Percentiles rank a stretch among this genome's conserved stretches.
Evolutionary conservation across 768 basidiomycete species (phyloP).

Genomic region (Pulveroboletus sp.): DNA sequence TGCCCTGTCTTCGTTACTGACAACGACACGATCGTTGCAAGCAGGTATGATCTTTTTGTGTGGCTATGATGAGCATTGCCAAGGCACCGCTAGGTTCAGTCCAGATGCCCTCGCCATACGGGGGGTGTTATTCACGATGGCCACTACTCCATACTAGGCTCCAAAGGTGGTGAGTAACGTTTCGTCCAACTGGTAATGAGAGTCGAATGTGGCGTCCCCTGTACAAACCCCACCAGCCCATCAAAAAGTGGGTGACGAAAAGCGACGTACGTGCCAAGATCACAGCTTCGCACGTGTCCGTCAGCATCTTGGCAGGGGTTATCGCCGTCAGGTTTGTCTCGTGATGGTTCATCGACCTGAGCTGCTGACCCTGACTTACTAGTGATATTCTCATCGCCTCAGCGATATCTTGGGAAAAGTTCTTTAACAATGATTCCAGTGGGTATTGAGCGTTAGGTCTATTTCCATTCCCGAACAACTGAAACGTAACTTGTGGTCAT

Average conservation of each 20-base stretch:
- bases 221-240: constrained; percentile 5
- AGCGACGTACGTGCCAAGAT: constrained; percentile 19
- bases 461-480: background rate
- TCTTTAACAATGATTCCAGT: constrained; percentile 57
- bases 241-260: constrained; percentile 19
- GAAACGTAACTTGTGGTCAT: constrained; percentile 29
- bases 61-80: constrained; percentile 1
- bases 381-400: constrained; percentile 43
- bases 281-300: constrained; percentile 14
- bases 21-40: constrained; percentile 13
- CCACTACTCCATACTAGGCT: constrained; percentile 21
- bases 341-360: background rate
- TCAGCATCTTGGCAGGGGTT: constrained; percentile 11
- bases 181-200: constrained; percentile 25
- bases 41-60: constrained; percentile 16
- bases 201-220: background rate
- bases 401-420: constrained; percentile 45
- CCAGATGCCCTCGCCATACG: constrained; percentile 23
- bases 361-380: background rate
- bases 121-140: constrained; percentile 22
- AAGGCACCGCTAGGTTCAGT: constrained; percentile 21
- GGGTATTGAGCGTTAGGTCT: constrained; percentile 4
- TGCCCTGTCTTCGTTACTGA: constrained; percentile 1
- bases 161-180: constrained; percentile 17
- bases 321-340: constrained; percentile 10